Evolutionary conservation across 805 yeast genomes (phyloP).

Genomic region (Kodamaea jinghongensis): DNA sequence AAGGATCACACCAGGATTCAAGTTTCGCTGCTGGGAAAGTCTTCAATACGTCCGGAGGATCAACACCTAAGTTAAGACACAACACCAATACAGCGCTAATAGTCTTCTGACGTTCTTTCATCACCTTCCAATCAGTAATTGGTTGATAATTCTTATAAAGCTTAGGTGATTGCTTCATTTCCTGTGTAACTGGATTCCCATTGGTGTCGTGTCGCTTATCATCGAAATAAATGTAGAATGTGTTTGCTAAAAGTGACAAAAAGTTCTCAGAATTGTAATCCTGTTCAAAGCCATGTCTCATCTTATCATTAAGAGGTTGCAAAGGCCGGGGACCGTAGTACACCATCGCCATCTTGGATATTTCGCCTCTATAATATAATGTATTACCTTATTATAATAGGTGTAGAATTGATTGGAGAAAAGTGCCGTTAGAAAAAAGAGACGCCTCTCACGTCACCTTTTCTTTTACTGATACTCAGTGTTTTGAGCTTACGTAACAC

Average conservation of each 20-base stretch:
- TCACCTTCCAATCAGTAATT: slow-evolving; percentile 85
- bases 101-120: slow-evolving; percentile 88
- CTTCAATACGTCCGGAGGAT: slow-evolving; percentile 93
- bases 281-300: slow-evolving; percentile 65
- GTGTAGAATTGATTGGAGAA: no score
- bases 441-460: no score
- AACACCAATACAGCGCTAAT: slow-evolving; percentile 89
- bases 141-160: slow-evolving; percentile 57
- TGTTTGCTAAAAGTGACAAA: slow-evolving; percentile 55
- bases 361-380: no score
- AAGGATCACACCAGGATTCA: slow-evolving; percentile 94
- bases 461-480: no score
- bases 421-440: no score
- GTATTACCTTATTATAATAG: no score
- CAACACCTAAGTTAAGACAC: slow-evolving; percentile 91
- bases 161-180: slow-evolving; percentile 44
- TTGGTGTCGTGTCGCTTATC: slow-evolving; percentile 90
- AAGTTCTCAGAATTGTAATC: slow-evolving; percentile 58
- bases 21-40: slow-evolving; percentile 89
- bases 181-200: slow-evolving; percentile 70
- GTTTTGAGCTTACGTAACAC: no score
- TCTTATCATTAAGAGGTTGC: slow-evolving; percentile 50
- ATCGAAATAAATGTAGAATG: slow-evolving; percentile 81
- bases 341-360: slow-evolving; percentile 12
- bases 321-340: slow-evolving; percentile 37